Conservation (phyloP, 73 alveolate genomes). For the Paramecium pentaurelia region DNA sequence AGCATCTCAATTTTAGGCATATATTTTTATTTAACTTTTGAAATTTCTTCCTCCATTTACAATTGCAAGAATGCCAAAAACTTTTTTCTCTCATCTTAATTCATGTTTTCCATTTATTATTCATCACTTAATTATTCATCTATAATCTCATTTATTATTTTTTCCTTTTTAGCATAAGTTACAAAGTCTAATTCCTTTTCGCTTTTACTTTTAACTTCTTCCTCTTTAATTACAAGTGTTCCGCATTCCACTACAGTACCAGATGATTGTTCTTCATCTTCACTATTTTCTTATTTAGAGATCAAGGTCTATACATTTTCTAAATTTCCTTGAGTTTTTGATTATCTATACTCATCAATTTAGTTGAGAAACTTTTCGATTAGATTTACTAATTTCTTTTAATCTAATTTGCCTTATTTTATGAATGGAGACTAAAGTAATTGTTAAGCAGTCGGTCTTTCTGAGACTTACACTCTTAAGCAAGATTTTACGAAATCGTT, state of each 20-base stretch:
- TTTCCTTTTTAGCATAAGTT: constrained; percentile 14
- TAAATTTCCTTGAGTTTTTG: background rate
- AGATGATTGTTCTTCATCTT: background rate
- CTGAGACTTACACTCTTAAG: constrained; percentile 82
- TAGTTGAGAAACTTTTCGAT: background rate
- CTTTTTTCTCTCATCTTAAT: constrained; percentile 31
- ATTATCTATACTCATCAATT: background rate
- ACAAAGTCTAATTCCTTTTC: constrained; percentile 24
- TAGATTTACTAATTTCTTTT: background rate
- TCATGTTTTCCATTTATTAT: constrained; percentile 11
- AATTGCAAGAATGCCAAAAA: background rate
- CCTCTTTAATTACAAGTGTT: constrained; percentile 12
- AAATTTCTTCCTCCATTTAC: constrained; percentile 18
- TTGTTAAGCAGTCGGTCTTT: constrained; percentile 95
- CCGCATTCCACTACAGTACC: constrained; percentile 48
- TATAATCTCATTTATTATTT: background rate
- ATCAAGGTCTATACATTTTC: background rate
- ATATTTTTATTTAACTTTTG: background rate
- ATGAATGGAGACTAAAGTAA: constrained; percentile 86
- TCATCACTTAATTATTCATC: constrained; percentile 12
- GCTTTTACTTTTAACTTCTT: background rate
- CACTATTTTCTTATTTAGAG: background rate
- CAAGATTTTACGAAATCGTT: constrained; percentile 90
- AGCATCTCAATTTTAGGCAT: constrained; percentile 29
- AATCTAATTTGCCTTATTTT: background rate